These are phyloP conservation scores for Hyaloscypha bicolor DNA, from an alignment of 495 filamentous ascomycete genomes.

Conservation along the genomic window DNA sequence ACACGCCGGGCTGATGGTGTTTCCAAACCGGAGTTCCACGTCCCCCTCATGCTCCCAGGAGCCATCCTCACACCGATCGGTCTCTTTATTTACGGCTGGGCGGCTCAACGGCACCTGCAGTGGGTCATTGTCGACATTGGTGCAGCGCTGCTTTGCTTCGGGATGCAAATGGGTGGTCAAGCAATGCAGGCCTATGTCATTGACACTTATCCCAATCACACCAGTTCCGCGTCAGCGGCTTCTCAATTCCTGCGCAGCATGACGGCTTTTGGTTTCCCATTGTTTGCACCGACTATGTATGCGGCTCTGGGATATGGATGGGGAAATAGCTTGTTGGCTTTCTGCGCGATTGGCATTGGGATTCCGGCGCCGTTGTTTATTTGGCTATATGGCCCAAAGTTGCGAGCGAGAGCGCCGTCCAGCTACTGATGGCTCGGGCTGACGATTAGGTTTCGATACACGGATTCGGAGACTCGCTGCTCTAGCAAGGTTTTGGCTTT, in stretches of 20 bases:
- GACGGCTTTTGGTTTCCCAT: constrained; percentile 73
- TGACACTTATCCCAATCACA: constrained; percentile 22
- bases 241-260: constrained; percentile 56
- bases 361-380: constrained; percentile 58
- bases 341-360: constrained; percentile 55
- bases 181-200: constrained; percentile 44
- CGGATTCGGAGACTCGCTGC: no score
- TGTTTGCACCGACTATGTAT: constrained; percentile 83
- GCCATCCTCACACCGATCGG: constrained; percentile 48
- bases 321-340: constrained; percentile 69
- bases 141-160: constrained; percentile 72
- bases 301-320: constrained; percentile 70
- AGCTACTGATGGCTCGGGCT: constrained; percentile 56
- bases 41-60: constrained; percentile 81
- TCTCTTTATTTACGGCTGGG: constrained; percentile 78
- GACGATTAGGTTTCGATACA: no score
- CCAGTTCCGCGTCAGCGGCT: constrained; percentile 19
- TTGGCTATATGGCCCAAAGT: constrained; percentile 68
- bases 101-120: constrained; percentile 38
- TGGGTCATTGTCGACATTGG: constrained; percentile 75
- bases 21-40: constrained; percentile 71
- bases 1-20: constrained; percentile 58
- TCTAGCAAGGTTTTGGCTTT: no score
- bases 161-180: constrained; percentile 80
- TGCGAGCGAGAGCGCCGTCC: constrained; percentile 63